Conservation (phyloP, 1,139 yeast genomes). For the Diutina pseudorugosa region DNA sequence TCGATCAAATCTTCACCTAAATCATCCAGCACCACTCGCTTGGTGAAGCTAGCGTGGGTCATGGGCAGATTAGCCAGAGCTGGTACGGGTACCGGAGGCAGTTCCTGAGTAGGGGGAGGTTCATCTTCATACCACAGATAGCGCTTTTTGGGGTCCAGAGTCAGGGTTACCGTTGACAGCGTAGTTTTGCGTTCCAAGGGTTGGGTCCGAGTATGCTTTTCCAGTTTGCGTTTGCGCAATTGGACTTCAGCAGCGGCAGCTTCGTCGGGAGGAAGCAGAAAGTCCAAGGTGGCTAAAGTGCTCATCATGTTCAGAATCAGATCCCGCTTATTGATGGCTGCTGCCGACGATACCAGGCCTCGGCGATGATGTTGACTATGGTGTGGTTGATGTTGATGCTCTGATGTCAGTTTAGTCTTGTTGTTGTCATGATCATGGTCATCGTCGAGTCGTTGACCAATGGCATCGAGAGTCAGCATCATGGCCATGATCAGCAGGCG, state of each 20-base stretch:
- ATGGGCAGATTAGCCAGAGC: not conserved
- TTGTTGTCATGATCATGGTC: no score
- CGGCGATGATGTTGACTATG: no score
- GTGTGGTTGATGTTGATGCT: no score
- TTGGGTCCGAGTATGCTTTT: not conserved
- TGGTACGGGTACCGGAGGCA: not conserved
- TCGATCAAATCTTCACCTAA: slow-evolving; percentile 25
- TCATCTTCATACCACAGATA: slow-evolving; percentile 3
- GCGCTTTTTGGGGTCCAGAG: slow-evolving; percentile 2
- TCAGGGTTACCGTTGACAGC: slow-evolving; percentile 2
- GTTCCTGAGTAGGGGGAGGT: not conserved
- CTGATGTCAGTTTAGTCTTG: no score
- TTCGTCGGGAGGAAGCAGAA: not conserved
- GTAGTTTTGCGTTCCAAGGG: not conserved
- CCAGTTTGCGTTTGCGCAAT: not conserved
- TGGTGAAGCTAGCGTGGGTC: not conserved
- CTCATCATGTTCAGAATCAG: slow-evolving; percentile 8
- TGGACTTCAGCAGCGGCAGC: slow-evolving; percentile 2
- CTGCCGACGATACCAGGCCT: not conserved
- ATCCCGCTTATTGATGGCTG: not conserved
- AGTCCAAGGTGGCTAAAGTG: slow-evolving; percentile 7
- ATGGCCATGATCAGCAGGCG: slow-evolving; percentile 2
- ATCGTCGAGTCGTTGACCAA: not conserved
- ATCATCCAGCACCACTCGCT: not conserved
- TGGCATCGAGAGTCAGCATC: slow-evolving; percentile 3